phyloP scores from a whole-genome alignment of 225 moss, liverwort and hornwort species.

The Marchantia paleacea region DNA sequence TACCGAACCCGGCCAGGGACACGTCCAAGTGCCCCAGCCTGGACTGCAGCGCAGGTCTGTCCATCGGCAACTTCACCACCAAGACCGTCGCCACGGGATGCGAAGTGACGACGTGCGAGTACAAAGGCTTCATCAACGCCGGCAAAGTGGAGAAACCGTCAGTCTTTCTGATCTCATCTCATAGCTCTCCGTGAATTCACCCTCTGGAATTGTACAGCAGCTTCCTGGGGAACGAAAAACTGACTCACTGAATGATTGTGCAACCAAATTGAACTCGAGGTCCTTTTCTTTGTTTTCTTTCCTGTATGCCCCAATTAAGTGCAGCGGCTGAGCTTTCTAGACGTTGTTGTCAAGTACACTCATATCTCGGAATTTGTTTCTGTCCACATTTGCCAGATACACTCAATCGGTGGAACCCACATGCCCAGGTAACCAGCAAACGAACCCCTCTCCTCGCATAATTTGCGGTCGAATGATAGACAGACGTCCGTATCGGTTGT shows the following conservation, averaged over 20 bases:
- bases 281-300: neutral
- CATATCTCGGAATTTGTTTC: neutral
- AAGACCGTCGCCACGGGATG: neutral
- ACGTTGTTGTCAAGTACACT: neutral
- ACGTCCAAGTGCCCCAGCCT: constrained; percentile 20
- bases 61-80: constrained; percentile 27
- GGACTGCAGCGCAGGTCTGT: constrained; percentile 6
- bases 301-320: too few relatives aligned
- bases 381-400: constrained; percentile 1
- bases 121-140: constrained; percentile 7
- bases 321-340: too few relatives aligned
- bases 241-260: neutral
- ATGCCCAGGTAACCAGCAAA: neutral
- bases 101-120: constrained; percentile 22
- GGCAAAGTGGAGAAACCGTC: constrained; percentile 23
- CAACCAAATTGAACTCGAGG: neutral
- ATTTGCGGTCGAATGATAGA: too few relatives aligned
- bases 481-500: too few relatives aligned
- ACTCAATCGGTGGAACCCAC: neutral
- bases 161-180: neutral
- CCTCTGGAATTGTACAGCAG: neutral
- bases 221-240: too few relatives aligned
- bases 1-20: constrained; percentile 1
- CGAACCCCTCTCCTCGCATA: too few relatives aligned
- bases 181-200: neutral